phyloP scores from a whole-genome alignment of 148 eudicot species.

The Silene conica region DNA sequence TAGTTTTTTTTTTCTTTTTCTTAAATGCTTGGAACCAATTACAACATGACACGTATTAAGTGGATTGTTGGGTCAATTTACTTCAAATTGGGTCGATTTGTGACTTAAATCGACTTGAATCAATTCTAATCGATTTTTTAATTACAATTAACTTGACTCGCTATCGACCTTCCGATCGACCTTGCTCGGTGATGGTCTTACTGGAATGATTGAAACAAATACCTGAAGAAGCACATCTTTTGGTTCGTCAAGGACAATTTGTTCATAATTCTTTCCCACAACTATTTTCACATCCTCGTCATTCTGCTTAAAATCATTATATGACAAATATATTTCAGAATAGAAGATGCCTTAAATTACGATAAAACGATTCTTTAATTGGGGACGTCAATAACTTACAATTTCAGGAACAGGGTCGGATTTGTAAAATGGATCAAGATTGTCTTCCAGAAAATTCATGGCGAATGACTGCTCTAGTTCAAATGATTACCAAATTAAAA shows the following conservation, averaged over 20 bases:
- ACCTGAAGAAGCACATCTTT: constrained; percentile 71
- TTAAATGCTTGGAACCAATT: too few relatives aligned
- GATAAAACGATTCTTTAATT: too few relatives aligned
- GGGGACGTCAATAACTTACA: constrained; percentile 33
- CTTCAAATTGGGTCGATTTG: too few relatives aligned
- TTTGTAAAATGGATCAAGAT: constrained; percentile 73
- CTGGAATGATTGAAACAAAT: constrained; percentile 2
- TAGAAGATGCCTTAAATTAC: neutral
- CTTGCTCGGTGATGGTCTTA: too few relatives aligned
- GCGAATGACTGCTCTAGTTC: constrained; percentile 45
- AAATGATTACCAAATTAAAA: neutral
- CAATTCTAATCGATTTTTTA: too few relatives aligned
- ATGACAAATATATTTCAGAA: neutral
- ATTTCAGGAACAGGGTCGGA: constrained; percentile 80
- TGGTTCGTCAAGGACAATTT: constrained; percentile 56
- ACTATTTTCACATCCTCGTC: constrained; percentile 77
- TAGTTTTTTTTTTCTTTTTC: too few relatives aligned
- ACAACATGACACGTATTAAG: too few relatives aligned
- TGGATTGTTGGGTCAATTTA: too few relatives aligned
- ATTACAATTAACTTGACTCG: too few relatives aligned
- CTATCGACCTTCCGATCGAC: too few relatives aligned
- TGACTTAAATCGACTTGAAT: too few relatives aligned
- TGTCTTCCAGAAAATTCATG: constrained; percentile 61
- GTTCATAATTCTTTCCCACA: constrained; percentile 77
- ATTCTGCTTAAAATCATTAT: constrained; percentile 37